Evolutionary conservation across 305 asterid species (phyloP).

Genomic region (Petunia hybrid): DNA sequence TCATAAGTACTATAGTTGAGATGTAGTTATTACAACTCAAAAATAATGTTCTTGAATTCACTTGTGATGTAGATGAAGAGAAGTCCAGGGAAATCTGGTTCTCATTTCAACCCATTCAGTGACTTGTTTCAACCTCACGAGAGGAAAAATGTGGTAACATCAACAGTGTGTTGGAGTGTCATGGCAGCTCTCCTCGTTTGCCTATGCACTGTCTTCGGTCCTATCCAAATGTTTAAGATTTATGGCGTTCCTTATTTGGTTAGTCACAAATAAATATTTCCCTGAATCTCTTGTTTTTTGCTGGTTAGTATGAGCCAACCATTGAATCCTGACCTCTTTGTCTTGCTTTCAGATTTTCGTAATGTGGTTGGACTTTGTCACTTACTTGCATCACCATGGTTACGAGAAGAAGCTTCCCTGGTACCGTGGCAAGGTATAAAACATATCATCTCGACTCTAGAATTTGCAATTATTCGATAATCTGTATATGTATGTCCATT

Average conservation of each 20-base stretch:
- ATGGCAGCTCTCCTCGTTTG: slow-evolving; percentile 68
- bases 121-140: slow-evolving; percentile 75
- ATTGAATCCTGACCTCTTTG: background rate
- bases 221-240: slow-evolving; percentile 65
- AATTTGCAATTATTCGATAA: no score
- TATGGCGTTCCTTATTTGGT: slow-evolving; percentile 84
- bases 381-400: slow-evolving; percentile 96
- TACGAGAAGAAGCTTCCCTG: slow-evolving; percentile 92
- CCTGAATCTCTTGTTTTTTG: background rate
- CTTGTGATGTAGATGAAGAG: slow-evolving; percentile 62
- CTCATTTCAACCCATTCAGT: slow-evolving; percentile 83
- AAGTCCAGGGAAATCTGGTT: slow-evolving; percentile 90
- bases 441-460: background rate
- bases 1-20: no score
- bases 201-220: slow-evolving; percentile 58
- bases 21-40: background rate
- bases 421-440: slow-evolving; percentile 88
- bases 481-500: no score
- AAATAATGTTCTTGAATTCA: background rate
- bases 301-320: background rate
- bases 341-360: slow-evolving; percentile 62
- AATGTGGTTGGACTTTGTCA: slow-evolving; percentile 82
- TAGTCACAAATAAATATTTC: slow-evolving; percentile 30
- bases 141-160: slow-evolving; percentile 61
- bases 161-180: slow-evolving; percentile 76